phyloP scores from a whole-genome alignment of 192 early-diverging fungal species.

The Dissophora ornata region DNA sequence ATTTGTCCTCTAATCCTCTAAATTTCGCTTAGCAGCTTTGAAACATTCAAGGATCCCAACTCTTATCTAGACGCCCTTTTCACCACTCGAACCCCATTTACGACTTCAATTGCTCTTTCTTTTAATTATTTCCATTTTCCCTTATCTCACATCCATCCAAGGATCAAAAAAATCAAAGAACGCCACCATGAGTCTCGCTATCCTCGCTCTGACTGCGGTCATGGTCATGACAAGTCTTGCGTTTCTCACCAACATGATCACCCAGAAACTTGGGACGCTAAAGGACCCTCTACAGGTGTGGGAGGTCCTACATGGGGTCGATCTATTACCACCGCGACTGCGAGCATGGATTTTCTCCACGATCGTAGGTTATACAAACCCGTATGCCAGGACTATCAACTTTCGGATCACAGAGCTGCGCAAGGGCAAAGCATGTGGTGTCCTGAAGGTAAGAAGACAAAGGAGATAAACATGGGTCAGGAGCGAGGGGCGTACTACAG shows the following conservation, averaged over 20 bases:
- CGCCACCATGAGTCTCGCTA: constrained; percentile 24
- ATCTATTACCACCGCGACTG: constrained; percentile 50
- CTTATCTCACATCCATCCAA: no score
- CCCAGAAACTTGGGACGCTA: constrained; percentile 25
- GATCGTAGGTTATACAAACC: constrained; percentile 57
- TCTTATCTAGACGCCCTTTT: no score
- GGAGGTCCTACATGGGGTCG: constrained; percentile 55
- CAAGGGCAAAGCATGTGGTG: constrained; percentile 61
- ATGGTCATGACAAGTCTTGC: constrained; percentile 1
- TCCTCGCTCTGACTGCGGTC: constrained; percentile 13
- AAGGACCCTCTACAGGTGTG: constrained; percentile 58
- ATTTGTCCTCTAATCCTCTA: no score
- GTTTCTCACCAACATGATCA: constrained; percentile 26
- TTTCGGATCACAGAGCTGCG: constrained; percentile 63
- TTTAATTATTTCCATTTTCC: no score
- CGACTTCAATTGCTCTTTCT: no score
- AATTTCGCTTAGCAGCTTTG: no score
- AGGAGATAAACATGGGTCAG: neutral
- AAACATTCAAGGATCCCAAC: no score
- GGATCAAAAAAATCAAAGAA: no score
- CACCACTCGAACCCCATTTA: no score
- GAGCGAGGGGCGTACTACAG: neutral
- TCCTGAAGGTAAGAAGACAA: constrained; percentile 58
- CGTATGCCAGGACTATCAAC: constrained; percentile 61
- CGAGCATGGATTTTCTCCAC: constrained; percentile 60